Base-by-base conservation (phyloP, 2,329 filamentous ascomycete species). In the Didymella segeticola region DNA sequence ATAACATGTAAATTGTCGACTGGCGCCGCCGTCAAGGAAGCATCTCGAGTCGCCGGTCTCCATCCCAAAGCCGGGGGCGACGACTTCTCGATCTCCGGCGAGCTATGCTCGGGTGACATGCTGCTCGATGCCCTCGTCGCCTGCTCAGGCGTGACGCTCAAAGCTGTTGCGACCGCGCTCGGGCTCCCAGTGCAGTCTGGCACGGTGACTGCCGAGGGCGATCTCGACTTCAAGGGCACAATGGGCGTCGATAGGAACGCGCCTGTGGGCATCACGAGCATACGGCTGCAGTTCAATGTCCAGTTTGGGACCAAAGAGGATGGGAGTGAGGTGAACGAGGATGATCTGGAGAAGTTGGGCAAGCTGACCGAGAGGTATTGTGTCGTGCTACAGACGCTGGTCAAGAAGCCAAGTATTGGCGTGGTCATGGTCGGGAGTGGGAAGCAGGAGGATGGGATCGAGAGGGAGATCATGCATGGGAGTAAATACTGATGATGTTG, bases 321-420 rank as follows among this genome's bases (percentile, higher is more conserved):
- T 23, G 68, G 68, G 3, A 55, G 66, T 4, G 73, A 76, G 42
- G 74, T 80, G 10, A 69, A 70, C 4, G 74, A 78, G 37, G 70
- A 74, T 11, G 77, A 77, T 47, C 66, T 81, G 7, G 77, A 78
- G 61, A 79, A 73, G 64, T 52, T 81, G 54, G 75, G 79, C 1
- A 77, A 77, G 67, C 57, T 81, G 69, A 81, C 79, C 41, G 79
- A 82, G 70, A 64, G 78, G 60, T 81, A 81, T 62, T 81, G 79
- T 59, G 79, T 81, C 25, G 70, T 71, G 43, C 31, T 73, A 46
- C 70, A 72, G 64, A 71, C 69, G 33, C 42, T 72, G 53, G 65
- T 68, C 2, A 63, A 69, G 19, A 73, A 72, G 48, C 69, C 69
- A 3, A 58, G 53, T n/a, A 62, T 74, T 47, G 57, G 38, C 15